A percentile compares a stretch with the other conserved stretches of the same genome.
Evolutionary conservation across 345 rosid genomes (phyloP).

Genomic region (Citrus trifoliata): DNA sequence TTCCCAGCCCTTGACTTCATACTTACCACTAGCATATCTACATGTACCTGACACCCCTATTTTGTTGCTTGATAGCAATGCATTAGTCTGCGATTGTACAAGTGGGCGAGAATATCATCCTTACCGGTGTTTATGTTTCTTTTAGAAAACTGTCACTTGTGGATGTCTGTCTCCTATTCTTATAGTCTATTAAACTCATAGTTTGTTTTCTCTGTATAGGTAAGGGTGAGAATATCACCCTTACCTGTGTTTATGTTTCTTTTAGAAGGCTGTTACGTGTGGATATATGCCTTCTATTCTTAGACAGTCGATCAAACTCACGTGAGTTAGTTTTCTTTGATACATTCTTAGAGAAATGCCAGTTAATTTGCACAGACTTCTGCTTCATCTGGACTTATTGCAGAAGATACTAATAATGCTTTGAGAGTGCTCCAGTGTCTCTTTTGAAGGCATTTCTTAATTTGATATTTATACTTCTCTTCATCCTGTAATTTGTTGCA

Average conservation of each 20-base stretch:
- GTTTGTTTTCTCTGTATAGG: neutral
- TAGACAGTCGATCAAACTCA: neutral
- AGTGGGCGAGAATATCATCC: neutral
- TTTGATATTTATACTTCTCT: slow-evolving; percentile 6
- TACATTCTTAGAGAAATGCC: neutral
- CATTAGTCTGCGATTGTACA: neutral
- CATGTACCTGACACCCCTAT: neutral
- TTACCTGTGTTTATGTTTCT: neutral
- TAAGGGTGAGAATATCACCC: too few species aligned
- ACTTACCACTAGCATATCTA: neutral
- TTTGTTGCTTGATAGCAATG: slow-evolving; percentile 1
- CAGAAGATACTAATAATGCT: slow-evolving; percentile 50
- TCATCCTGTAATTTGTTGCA: slow-evolving; percentile 22
- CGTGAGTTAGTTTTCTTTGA: neutral
- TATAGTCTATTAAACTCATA: neutral
- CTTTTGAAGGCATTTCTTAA: slow-evolving; percentile 27
- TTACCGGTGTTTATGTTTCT: neutral
- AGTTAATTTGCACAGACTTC: neutral
- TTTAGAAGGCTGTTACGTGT: neutral
- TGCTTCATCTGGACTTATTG: slow-evolving; percentile 14
- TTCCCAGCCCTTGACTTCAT: neutral
- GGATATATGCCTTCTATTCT: neutral
- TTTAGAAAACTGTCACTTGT: neutral
- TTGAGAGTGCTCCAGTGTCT: slow-evolving; percentile 45
- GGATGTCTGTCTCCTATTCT: neutral